These are phyloP conservation scores for Kwoniella shivajii DNA, from an alignment of 1,284 basidiomycete genomes.

Conservation along the genomic window DNA sequence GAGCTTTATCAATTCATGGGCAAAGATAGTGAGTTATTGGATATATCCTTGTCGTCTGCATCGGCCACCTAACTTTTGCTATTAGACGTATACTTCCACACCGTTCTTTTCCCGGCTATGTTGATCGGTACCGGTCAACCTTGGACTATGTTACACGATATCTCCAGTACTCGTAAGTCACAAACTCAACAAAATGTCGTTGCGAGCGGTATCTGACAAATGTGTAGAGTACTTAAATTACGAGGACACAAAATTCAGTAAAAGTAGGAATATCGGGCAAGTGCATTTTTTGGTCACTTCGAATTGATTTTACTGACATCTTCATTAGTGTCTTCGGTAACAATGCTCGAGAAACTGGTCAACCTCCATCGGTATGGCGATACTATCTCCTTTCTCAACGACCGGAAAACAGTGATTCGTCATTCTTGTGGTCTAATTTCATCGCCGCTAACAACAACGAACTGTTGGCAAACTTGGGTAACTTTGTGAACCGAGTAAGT, in stretches of 20 bases:
- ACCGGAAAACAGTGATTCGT: constrained; percentile 91
- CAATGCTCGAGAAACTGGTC: constrained; percentile 87
- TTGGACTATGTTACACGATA: constrained; percentile 94
- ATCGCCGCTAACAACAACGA: constrained; percentile 93
- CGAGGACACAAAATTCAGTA: constrained; percentile 98
- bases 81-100: constrained; percentile 93
- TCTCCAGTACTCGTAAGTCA: constrained; percentile 84
- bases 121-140: constrained; percentile 84
- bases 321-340: constrained; percentile 83
- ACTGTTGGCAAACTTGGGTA: constrained; percentile 94
- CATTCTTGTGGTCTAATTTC: constrained; percentile 97
- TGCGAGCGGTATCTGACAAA: constrained; percentile 1
- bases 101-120: constrained; percentile 90
- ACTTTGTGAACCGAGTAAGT: constrained; percentile 88
- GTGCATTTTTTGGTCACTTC: not conserved
- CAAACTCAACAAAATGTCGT: not conserved
- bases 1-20: constrained; percentile 99
- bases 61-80: constrained; percentile 1
- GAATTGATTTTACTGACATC: not conserved
- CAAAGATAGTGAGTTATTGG: constrained; percentile 72
- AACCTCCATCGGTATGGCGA: constrained; percentile 92
- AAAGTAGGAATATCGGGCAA: constrained; percentile 86
- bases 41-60: too few relatives aligned
- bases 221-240: constrained; percentile 91
- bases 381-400: constrained; percentile 93